Conservation (phyloP, 2,329 filamentous ascomycete genomes). For the Phialocephala sp. region DNA sequence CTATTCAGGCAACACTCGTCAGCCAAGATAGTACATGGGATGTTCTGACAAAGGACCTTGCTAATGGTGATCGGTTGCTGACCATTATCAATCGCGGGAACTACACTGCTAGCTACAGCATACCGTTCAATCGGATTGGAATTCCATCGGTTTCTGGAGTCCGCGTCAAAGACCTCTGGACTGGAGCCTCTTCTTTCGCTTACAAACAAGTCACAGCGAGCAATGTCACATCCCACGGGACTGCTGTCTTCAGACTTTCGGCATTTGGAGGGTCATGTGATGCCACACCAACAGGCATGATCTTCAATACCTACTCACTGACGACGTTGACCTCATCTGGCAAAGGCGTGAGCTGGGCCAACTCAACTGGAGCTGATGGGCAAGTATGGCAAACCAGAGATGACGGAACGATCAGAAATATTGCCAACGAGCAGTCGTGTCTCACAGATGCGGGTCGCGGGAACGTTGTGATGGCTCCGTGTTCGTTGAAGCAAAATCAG, state of each 20-base stretch:
- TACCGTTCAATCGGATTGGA: constrained; percentile 39
- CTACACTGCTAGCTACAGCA: constrained; percentile 42
- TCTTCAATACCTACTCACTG: constrained; percentile 55
- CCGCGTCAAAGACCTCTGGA: constrained; percentile 51
- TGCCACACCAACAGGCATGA: constrained; percentile 50
- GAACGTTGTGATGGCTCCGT: constrained; percentile 39
- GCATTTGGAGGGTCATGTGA: constrained; percentile 34
- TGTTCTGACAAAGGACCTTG: constrained; percentile 52
- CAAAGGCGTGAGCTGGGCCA: constrained; percentile 41
- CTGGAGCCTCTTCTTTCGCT: constrained; percentile 46
- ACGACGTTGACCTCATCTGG: constrained; percentile 47
- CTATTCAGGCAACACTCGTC: constrained; percentile 49
- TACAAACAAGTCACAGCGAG: constrained; percentile 43
- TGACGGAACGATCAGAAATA: constrained; percentile 46
- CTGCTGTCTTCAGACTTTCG: constrained; percentile 49
- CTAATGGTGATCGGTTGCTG: constrained; percentile 53
- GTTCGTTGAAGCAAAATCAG: constrained; percentile 45
- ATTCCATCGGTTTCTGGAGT: constrained; percentile 35
- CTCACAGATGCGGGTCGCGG: constrained; percentile 46
- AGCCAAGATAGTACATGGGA: constrained; percentile 51
- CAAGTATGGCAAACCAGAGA: constrained; percentile 51
- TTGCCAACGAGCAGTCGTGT: constrained; percentile 46
- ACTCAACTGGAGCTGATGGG: constrained; percentile 46
- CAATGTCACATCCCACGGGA: constrained; percentile 45
- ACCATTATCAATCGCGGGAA: constrained; percentile 52